Evolutionary conservation across 2,329 filamentous ascomycete species (phyloP).

Genomic region (Achaetomium macrosporum): DNA sequence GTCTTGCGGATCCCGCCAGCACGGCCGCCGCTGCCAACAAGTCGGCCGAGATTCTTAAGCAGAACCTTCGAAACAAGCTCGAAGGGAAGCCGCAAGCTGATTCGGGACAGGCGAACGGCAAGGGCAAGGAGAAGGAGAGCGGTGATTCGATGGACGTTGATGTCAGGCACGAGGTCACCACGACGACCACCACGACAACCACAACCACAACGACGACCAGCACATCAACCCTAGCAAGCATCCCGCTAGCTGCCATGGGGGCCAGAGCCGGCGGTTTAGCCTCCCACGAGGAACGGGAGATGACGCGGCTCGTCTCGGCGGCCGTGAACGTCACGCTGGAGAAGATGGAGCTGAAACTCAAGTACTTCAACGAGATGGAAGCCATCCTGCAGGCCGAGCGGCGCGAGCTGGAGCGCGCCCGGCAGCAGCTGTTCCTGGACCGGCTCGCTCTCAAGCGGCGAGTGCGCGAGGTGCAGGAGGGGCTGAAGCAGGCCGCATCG

Average conservation of each 20-base stretch:
- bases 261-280: slow-evolving; percentile 82
- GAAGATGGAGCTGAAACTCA: slow-evolving; percentile 91
- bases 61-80: slow-evolving; percentile 70
- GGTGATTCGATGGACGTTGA: slow-evolving; percentile 61
- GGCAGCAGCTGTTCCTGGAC: slow-evolving; percentile 91
- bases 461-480: slow-evolving; percentile 75
- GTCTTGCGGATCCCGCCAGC: slow-evolving; percentile 81
- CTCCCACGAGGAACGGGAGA: slow-evolving; percentile 93
- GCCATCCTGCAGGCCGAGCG: slow-evolving; percentile 85
- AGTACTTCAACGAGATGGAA: slow-evolving; percentile 96
- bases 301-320: slow-evolving; percentile 86
- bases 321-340: slow-evolving; percentile 91
- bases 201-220: slow-evolving; percentile 44
- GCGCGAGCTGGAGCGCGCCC: slow-evolving; percentile 82
- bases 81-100: slow-evolving; percentile 43
- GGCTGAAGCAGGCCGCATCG: slow-evolving; percentile 51
- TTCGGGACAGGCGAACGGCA: slow-evolving; percentile 45
- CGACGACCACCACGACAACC: slow-evolving; percentile 44
- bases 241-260: slow-evolving; percentile 80
- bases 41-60: slow-evolving; percentile 80
- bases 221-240: slow-evolving; percentile 56
- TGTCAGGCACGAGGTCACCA: slow-evolving; percentile 39
- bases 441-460: slow-evolving; percentile 83
- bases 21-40: slow-evolving; percentile 86
- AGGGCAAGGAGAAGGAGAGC: slow-evolving; percentile 52